phyloP scores from a whole-genome alignment of 1,284 basidiomycete genomes.

The Anthracocystis setariae region DNA sequence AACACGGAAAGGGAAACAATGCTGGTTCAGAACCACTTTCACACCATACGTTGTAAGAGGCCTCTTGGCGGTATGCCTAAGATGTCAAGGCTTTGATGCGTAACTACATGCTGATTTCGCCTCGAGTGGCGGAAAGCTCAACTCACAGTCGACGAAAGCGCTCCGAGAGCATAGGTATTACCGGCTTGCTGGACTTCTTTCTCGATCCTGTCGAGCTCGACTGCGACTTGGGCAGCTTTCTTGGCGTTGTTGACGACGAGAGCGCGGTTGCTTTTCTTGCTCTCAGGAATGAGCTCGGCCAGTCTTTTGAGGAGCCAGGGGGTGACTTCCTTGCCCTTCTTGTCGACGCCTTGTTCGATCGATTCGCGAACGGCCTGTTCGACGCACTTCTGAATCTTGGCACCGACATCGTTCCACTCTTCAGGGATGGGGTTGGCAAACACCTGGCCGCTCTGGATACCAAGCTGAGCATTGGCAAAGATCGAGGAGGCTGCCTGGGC shows the following conservation, averaged over 20 bases:
- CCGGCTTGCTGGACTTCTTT: slow-evolving; percentile 18
- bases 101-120: slow-evolving; percentile 24
- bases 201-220: slow-evolving; percentile 76
- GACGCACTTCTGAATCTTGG: slow-evolving; percentile 80
- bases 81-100: not conserved
- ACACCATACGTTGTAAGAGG: not conserved
- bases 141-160: slow-evolving; percentile 29
- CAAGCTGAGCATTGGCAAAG: slow-evolving; percentile 76
- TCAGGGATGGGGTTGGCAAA: slow-evolving; percentile 92
- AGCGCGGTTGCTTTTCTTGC: slow-evolving; percentile 77
- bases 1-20: not conserved
- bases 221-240: slow-evolving; percentile 84
- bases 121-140: not conserved
- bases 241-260: slow-evolving; percentile 91
- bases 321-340: slow-evolving; percentile 87
- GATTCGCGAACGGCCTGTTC: slow-evolving; percentile 87
- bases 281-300: slow-evolving; percentile 80
- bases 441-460: slow-evolving; percentile 69
- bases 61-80: not conserved
- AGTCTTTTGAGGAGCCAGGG: slow-evolving; percentile 93
- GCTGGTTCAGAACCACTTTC: slow-evolving; percentile 18
- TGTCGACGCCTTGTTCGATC: slow-evolving; percentile 81
- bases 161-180: slow-evolving; percentile 32
- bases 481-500: slow-evolving; percentile 49
- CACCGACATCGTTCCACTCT: slow-evolving; percentile 77